phyloP scores from a whole-genome alignment of 345 rosid genomes.

The Gossypium mustelinum region DNA sequence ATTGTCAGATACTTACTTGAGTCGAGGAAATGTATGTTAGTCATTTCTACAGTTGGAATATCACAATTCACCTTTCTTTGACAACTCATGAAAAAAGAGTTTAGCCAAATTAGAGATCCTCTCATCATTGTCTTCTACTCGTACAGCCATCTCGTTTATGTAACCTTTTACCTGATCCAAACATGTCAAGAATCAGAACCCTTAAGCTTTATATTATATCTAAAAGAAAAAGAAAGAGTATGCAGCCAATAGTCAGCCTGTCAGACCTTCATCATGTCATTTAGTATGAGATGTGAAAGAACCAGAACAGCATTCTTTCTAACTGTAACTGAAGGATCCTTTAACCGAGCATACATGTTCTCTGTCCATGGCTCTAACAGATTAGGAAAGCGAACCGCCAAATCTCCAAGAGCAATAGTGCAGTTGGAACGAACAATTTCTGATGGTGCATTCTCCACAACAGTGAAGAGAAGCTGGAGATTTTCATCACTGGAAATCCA shows the following conservation, averaged over 20 bases:
- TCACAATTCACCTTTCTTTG: constrained; percentile 74
- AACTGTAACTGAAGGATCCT: constrained; percentile 74
- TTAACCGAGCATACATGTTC: constrained; percentile 77
- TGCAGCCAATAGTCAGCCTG: constrained; percentile 15
- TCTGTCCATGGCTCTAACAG: constrained; percentile 97
- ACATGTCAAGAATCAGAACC: constrained; percentile 25
- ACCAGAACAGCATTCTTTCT: constrained; percentile 97
- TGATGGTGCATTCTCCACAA: constrained; percentile 88
- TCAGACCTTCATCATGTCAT: constrained; percentile 98
- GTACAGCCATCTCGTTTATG: constrained; percentile 85
- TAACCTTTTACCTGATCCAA: constrained; percentile 84
- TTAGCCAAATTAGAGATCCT: constrained; percentile 89
- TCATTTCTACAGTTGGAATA: constrained; percentile 8
- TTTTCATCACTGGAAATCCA: constrained; percentile 65
- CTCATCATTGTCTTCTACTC: constrained; percentile 82
- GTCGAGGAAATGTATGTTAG: constrained; percentile 3
- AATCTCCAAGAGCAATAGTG: constrained; percentile 91
- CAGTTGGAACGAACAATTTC: constrained; percentile 94
- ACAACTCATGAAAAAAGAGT: constrained; percentile 84
- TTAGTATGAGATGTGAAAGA: constrained; percentile 95
- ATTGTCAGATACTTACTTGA: neutral
- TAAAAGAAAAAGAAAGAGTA: constrained; percentile 13
- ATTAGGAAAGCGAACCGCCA: constrained; percentile 97
- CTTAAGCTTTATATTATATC: constrained; percentile 3
- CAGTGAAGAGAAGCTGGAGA: constrained; percentile 96